Conservation (phyloP, 768 basidiomycete species). For the Rhodotorula paludigena region DNA sequence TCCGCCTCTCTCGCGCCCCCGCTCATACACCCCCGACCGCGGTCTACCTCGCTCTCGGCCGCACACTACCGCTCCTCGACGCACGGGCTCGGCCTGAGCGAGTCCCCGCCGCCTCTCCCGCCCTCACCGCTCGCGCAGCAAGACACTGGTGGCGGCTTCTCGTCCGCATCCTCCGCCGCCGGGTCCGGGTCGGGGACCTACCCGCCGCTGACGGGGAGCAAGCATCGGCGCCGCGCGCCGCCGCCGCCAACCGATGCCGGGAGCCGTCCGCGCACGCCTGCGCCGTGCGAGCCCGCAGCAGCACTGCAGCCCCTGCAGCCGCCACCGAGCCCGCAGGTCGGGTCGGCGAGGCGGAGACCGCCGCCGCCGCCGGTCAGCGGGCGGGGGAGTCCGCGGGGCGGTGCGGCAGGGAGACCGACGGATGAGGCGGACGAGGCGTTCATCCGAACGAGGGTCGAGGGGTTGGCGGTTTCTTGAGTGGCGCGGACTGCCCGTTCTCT, state of each 20-base stretch:
- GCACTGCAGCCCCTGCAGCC: neutral
- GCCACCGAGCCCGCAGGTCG: neutral
- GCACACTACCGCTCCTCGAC: neutral
- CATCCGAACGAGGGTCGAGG: neutral
- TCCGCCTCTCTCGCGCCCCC: neutral
- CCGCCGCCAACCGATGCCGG: neutral
- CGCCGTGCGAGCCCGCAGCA: neutral
- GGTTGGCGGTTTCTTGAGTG: neutral
- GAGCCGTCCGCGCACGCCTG: neutral
- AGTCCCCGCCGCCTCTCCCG: neutral
- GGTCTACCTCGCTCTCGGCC: slow-evolving; percentile 23
- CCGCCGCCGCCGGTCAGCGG: neutral
- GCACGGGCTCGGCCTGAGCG: neutral
- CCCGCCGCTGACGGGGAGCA: too few species aligned
- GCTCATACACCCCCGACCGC: slow-evolving; percentile 16
- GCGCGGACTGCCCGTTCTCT: neutral
- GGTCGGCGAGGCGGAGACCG: neutral
- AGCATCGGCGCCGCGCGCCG: neutral
- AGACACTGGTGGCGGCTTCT: too few species aligned
- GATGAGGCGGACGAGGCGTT: neutral
- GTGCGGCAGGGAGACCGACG: neutral
- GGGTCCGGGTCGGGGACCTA: too few species aligned
- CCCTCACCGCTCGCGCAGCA: too few species aligned
- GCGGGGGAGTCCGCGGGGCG: neutral
- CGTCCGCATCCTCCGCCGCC: neutral